Conservation (phyloP, 192 early-diverging fungal genomes). For the Borealophlyctis nickersoniae region DNA sequence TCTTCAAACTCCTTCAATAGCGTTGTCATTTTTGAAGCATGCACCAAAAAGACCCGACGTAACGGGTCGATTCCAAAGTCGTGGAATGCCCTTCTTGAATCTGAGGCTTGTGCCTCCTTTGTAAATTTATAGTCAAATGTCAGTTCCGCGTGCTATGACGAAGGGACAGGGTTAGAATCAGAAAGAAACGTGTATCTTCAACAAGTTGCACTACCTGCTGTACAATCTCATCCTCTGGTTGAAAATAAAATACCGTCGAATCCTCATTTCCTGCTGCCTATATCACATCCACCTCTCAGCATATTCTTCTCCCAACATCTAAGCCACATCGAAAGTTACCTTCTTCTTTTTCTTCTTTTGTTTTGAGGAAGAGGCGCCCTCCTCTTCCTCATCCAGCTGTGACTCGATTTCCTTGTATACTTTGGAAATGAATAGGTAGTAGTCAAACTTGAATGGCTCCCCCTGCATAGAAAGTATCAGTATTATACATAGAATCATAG, state of each 20-base stretch:
- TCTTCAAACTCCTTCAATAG: slow-evolving; percentile 46
- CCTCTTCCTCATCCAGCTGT: slow-evolving; percentile 42
- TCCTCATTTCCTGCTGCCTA: background rate
- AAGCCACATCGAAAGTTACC: too few species aligned
- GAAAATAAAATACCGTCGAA: slow-evolving; percentile 67
- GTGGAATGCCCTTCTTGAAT: slow-evolving; percentile 75
- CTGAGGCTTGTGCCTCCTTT: slow-evolving; percentile 61
- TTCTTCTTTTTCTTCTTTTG: slow-evolving; percentile 42
- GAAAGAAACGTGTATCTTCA: background rate
- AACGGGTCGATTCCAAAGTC: slow-evolving; percentile 81
- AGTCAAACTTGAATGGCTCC: slow-evolving; percentile 75
- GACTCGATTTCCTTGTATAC: slow-evolving; percentile 78
- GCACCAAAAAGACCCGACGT: slow-evolving; percentile 64
- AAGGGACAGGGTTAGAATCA: background rate
- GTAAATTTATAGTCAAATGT: slow-evolving; percentile 83
- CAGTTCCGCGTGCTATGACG: slow-evolving; percentile 56
- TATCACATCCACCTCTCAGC: too few species aligned
- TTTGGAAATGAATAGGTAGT: slow-evolving; percentile 76
- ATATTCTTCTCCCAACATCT: too few species aligned
- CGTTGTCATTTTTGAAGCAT: slow-evolving; percentile 49
- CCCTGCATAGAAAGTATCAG: slow-evolving; percentile 51
- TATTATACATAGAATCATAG: slow-evolving; percentile 4
- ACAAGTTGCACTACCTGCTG: slow-evolving; percentile 42
- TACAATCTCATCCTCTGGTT: slow-evolving; percentile 90
- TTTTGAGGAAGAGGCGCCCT: slow-evolving; percentile 23